Base-by-base conservation (phyloP, 352 stramenopile genomes). In the Phytopythium delawarense region DNA sequence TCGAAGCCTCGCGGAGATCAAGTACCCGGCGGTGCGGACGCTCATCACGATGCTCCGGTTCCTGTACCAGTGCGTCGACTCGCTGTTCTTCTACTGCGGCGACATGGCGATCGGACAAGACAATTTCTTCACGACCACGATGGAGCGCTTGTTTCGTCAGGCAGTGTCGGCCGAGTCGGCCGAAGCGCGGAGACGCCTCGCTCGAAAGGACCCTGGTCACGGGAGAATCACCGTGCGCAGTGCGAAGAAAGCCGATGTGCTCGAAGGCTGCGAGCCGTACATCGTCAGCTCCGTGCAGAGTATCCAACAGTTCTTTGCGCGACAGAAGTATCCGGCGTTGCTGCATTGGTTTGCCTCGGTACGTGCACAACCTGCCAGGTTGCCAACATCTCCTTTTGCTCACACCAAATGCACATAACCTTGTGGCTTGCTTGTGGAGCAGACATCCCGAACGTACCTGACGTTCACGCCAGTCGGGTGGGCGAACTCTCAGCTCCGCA, bases 311-410 rank as follows among this genome's bases (percentile, higher is more conserved):
- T 96, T 92, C 62, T 96, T 94, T 53, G 84, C 87, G 12, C 79
- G 75, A 6, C 81, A 92, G 51, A 91, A 92, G 55, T 92, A 93
- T 35, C 85, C 87, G 23, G 89, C 81, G 37, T 73, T 96, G 28
- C 57, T 96, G 1, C 70, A 89, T 50, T 96, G 87, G 87, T 92
- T 94, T 62, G 81, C 82, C 39, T 76, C 87, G 80, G 87, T 94
- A 74, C 57, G 18, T 56, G 58, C 18, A 0, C 2, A 56, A 9
- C 18, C 32, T 23, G 30, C 18, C 20, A 28, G 55, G 46, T 71
- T 34, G 45, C 23, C 12, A 21, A n/a, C 40, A 6, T 67, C 5
- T 51, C 21, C 0, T 3, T 9, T 13, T 0, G 4, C 28, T 35
- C 46, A 21, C 13, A 9, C 23, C 2, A 11, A 5, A 7, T 6